phyloP scores from a whole-genome alignment of 257 asterid genomes.

The Gentiana dahurica region DNA sequence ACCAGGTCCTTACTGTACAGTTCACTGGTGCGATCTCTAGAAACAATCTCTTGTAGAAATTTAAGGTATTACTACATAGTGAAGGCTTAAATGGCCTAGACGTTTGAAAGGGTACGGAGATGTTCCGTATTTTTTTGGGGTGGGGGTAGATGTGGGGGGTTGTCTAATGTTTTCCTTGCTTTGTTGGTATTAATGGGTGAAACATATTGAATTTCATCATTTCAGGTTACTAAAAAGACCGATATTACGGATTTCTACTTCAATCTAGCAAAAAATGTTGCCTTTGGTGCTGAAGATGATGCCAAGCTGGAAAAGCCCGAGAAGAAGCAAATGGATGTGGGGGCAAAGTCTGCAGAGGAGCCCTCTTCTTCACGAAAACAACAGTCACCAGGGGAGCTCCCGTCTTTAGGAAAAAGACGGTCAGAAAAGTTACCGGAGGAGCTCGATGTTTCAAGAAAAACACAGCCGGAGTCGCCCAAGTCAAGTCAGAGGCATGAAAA shows the following conservation, averaged over 20 bases:
- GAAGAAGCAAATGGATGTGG: constrained; percentile 26
- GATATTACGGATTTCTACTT: constrained; percentile 82
- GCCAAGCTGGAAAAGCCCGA: constrained; percentile 31
- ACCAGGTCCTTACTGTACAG: no score
- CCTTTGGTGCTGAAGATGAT: constrained; percentile 60
- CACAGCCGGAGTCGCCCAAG: constrained; percentile 25
- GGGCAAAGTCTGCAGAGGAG: constrained; percentile 22
- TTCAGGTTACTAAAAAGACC: constrained; percentile 76
- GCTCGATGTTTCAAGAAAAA: constrained; percentile 20
- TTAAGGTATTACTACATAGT: no score
- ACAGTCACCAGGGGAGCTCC: background rate
- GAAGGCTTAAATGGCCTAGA: no score
- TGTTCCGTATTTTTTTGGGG: no score
- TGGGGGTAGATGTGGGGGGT: no score
- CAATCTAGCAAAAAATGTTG: constrained; percentile 60
- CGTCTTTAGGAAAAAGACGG: no score
- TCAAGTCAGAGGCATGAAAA: constrained; percentile 18
- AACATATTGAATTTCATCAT: background rate
- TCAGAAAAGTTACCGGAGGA: constrained; percentile 19
- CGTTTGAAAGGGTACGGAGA: no score
- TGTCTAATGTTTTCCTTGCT: no score
- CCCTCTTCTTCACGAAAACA: constrained; percentile 20
- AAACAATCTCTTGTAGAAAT: no score
- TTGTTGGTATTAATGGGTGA: background rate
- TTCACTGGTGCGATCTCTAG: no score